Conservation (phyloP, 2,329 filamentous ascomycete genomes). For the Microcera coccophila region DNA sequence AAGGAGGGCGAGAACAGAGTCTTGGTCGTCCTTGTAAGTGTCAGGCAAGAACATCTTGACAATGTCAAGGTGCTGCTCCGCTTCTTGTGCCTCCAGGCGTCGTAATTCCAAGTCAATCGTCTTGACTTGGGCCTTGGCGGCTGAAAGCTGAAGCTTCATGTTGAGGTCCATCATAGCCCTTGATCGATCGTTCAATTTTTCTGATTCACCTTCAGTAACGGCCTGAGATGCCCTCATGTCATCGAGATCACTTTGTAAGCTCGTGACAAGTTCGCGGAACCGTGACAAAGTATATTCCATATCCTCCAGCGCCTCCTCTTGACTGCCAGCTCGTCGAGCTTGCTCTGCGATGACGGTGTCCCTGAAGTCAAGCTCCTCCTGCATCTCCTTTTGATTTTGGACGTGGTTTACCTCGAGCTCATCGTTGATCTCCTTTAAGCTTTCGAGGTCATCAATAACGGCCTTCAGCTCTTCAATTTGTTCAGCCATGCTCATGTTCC, state of each 20-base stretch:
- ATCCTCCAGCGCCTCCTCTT: slow-evolving; percentile 77
- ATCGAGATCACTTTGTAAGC: slow-evolving; percentile 79
- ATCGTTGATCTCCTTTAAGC: slow-evolving; percentile 85
- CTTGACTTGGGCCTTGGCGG: slow-evolving; percentile 87
- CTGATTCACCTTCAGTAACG: slow-evolving; percentile 87
- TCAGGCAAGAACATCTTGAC: slow-evolving; percentile 86
- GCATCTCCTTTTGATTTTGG: slow-evolving; percentile 89
- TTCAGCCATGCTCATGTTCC: slow-evolving; percentile 79
- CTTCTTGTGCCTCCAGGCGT: slow-evolving; percentile 83
- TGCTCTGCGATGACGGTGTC: slow-evolving; percentile 83
- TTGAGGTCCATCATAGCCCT: slow-evolving; percentile 96
- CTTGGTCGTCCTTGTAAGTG: slow-evolving; percentile 71
- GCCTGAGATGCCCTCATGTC: slow-evolving; percentile 90
- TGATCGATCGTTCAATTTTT: slow-evolving; percentile 82
- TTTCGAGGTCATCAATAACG: slow-evolving; percentile 82
- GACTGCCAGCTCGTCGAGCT: slow-evolving; percentile 64
- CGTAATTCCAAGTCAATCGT: slow-evolving; percentile 88
- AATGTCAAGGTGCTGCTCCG: slow-evolving; percentile 81
- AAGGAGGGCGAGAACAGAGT: slow-evolving; percentile 83
- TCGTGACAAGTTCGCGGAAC: slow-evolving; percentile 85
- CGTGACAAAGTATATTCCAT: slow-evolving; percentile 85
- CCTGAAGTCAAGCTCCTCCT: slow-evolving; percentile 87
- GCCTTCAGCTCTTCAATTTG: slow-evolving; percentile 78
- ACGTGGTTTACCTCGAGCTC: slow-evolving; percentile 92
- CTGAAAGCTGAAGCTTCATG: slow-evolving; percentile 85